These are phyloP conservation scores for Solanum chiquidenum DNA, from an alignment of 257 asterid species.

Conservation along the genomic window DNA sequence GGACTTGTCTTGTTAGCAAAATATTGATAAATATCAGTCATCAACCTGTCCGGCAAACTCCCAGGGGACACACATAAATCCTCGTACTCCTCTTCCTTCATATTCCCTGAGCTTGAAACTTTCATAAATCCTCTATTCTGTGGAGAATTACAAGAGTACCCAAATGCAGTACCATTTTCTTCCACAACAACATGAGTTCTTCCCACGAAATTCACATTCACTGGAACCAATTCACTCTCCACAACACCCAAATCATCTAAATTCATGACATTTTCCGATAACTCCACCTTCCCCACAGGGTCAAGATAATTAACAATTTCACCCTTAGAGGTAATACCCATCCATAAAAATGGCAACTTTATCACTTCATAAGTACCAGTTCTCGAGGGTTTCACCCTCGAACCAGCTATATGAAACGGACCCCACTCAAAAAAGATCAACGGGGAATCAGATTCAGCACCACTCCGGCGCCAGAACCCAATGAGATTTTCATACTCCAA, in stretches of 20 bases:
- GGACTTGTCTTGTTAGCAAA: conserved; percentile 75
- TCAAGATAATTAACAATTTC: conserved; percentile 54
- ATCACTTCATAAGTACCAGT: conserved; percentile 42
- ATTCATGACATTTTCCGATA: conserved; percentile 27
- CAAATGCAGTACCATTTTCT: conserved; percentile 29
- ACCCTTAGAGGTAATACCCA: conserved; percentile 50
- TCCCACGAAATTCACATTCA: conserved; percentile 59
- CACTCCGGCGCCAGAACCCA: conserved; percentile 90
- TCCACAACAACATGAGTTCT: conserved; percentile 56
- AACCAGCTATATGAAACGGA: conserved; percentile 53
- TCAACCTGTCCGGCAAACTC: conserved; percentile 41
- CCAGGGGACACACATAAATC: conserved; percentile 56
- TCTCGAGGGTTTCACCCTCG: conserved; percentile 48
- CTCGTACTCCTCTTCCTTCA: conserved; percentile 42
- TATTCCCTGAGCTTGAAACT: conserved; percentile 26
- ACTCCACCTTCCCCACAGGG: conserved; percentile 42
- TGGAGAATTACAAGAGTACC: conserved; percentile 21
- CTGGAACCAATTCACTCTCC: conserved; percentile 45
- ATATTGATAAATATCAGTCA: conserved; percentile 76
- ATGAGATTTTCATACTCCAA: conserved; percentile 51
- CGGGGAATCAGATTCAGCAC: conserved; percentile 8
- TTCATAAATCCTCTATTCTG: conserved; percentile 1
- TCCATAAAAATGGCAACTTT: conserved; percentile 53
- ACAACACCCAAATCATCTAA: conserved; percentile 20
- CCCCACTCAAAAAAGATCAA: conserved; percentile 86